Percentiles rank a stretch among this genome's conserved stretches.
These are phyloP conservation scores for Rhizopus microsporus DNA, from an alignment of 371 early-diverging fungal genomes.

Conservation along the genomic window DNA sequence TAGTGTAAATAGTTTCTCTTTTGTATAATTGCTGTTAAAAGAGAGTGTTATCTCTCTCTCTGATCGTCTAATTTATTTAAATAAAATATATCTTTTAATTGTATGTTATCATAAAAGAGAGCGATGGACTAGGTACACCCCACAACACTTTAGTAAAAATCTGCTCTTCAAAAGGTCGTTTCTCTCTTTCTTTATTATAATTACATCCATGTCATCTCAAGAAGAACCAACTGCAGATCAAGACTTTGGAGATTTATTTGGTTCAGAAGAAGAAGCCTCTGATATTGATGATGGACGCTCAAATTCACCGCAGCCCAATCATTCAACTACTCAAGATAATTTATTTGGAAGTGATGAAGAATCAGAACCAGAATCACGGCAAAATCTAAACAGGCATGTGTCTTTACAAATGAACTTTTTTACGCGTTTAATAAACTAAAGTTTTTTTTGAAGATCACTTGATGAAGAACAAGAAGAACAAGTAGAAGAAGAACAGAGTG, in stretches of 20 bases:
- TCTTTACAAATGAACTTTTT: background rate
- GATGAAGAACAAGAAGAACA: slow-evolving; percentile 37
- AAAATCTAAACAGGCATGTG: slow-evolving; percentile 30
- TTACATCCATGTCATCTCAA: slow-evolving; percentile 1
- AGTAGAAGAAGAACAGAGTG: slow-evolving; percentile 29
- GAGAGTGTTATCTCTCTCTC: too few species aligned
- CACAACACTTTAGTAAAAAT: too few species aligned
- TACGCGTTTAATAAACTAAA: background rate
- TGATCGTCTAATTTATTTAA: too few species aligned
- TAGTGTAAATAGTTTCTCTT: too few species aligned
- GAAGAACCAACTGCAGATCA: slow-evolving; percentile 21
- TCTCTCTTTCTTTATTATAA: background rate
- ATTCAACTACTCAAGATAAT: slow-evolving; percentile 17
- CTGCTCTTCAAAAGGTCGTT: background rate
- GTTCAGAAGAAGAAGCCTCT: slow-evolving; percentile 52
- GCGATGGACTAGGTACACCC: too few species aligned
- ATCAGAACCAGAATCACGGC: slow-evolving; percentile 19
- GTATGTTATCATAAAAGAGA: too few species aligned
- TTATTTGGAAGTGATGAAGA: slow-evolving; percentile 44
- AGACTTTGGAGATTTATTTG: slow-evolving; percentile 49
- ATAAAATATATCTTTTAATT: too few species aligned
- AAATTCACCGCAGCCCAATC: slow-evolving; percentile 19
- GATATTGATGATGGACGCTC: slow-evolving; percentile 44
- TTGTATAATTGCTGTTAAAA: too few species aligned
- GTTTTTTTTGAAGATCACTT: background rate